A percentile compares a stretch with the other conserved stretches of the same genome.
Evolutionary conservation across 2,329 filamentous ascomycete species (phyloP).

Genomic region (Byssothecium circinans): DNA sequence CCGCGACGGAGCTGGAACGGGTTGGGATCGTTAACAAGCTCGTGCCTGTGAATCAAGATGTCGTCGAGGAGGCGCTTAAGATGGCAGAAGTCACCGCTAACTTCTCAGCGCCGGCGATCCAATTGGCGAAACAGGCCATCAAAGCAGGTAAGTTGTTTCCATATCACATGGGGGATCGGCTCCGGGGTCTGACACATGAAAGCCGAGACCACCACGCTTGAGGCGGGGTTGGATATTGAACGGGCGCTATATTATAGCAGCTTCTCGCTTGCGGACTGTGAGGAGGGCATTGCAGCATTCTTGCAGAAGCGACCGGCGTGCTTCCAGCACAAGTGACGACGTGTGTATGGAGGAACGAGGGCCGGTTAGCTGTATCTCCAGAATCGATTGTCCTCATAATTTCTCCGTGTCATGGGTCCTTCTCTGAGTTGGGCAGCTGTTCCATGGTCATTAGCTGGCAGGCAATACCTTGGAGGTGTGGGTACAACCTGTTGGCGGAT

Average conservation of each 20-base stretch:
- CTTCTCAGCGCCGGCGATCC: slow-evolving; percentile 46
- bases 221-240: slow-evolving; percentile 45
- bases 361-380: neutral
- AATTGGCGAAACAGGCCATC: slow-evolving; percentile 50
- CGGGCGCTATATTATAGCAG: slow-evolving; percentile 38
- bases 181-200: slow-evolving; percentile 15
- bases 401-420: neutral
- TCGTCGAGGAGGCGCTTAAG: slow-evolving; percentile 44
- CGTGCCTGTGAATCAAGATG: slow-evolving; percentile 37
- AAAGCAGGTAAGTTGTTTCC: slow-evolving; percentile 40
- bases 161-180: slow-evolving; percentile 7
- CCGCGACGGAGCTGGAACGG: slow-evolving; percentile 44
- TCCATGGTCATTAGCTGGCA: too few relatives aligned
- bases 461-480: too few relatives aligned
- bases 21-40: slow-evolving; percentile 46
- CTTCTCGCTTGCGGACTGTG: slow-evolving; percentile 45
- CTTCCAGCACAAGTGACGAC: slow-evolving; percentile 24
- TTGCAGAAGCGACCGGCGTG: slow-evolving; percentile 41
- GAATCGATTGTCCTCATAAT: neutral
- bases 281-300: slow-evolving; percentile 48
- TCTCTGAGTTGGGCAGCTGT: too few relatives aligned
- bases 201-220: slow-evolving; percentile 49
- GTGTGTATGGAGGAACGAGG: neutral
- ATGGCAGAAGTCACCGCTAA: slow-evolving; percentile 46
- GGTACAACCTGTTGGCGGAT: too few relatives aligned